Evolutionary conservation across 352 stramenopile species (phyloP).

Genomic region (Pythium brassicae): DNA sequence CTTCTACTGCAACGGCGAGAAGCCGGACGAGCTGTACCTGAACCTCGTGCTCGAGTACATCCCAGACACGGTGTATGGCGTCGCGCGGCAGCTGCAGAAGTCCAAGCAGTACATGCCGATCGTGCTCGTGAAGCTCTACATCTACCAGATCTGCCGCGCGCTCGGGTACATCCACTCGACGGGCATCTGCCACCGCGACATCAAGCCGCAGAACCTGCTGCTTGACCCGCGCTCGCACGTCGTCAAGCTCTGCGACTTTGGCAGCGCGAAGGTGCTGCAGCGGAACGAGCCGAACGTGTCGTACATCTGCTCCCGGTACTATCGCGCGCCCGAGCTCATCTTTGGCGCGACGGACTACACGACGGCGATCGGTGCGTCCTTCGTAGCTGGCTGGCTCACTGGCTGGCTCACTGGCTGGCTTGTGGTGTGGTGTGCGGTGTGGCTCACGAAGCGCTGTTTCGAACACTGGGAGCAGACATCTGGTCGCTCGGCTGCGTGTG

Average conservation of each 20-base stretch:
- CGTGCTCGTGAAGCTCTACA: conserved; percentile 99
- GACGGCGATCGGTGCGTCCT: conserved; percentile 90
- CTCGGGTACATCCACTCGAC: conserved; percentile 97
- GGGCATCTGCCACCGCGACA: conserved; percentile 99
- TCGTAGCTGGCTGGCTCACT: not conserved
- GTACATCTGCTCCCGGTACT: conserved; percentile 99
- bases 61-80: conserved; percentile 98
- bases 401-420: not conserved
- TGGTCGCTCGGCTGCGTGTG: conserved; percentile 98
- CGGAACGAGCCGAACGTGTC: conserved; percentile 98
- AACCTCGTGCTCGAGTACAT: conserved; percentile 99
- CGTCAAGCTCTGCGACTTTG: conserved; percentile 99
- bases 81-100: conserved; percentile 95
- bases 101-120: conserved; percentile 96
- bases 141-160: conserved; percentile 98
- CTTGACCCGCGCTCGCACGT: conserved; percentile 96
- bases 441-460: no score
- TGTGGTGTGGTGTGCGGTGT: conserved; percentile 15
- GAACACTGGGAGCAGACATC: conserved; percentile 66
- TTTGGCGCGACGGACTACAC: conserved; percentile 99
- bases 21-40: conserved; percentile 97
- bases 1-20: conserved; percentile 97
- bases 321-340: conserved; percentile 98
- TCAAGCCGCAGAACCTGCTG: conserved; percentile 99
- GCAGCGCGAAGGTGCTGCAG: conserved; percentile 93